Base-by-base conservation (phyloP, 2,329 filamentous ascomycete species). In the Mycocentrospora acerina region DNA sequence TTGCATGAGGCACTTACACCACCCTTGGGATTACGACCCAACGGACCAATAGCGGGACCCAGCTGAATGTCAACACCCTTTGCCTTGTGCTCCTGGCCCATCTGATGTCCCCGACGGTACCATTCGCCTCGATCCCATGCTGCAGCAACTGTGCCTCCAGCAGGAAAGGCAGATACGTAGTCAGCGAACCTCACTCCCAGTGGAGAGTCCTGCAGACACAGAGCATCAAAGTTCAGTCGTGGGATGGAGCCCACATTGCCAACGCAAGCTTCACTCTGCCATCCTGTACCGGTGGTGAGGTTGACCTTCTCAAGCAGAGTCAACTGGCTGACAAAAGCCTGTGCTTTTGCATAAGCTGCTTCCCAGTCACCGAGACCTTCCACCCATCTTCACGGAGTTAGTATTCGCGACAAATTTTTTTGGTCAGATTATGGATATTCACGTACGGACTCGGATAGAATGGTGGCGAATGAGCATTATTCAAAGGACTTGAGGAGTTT, bases 221-320 rank as follows among this genome's bases (percentile, higher is more conserved):
- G 72, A 17, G 82, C 76, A 52, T 78, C 81, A 53, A 90, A 78
- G 9, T 83, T 83, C 4, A 90, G 70, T 25, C 85, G 78, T 12
- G 85, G 85, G 28, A 90, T 76, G 6, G 84, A 73, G 27, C 87
- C 87, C 22, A 61, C 66, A 53, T 93, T 85, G 44, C 90, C 90
- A 10, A 95, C 88, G 55, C 62, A 66, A 15, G 58, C 53, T 34
- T 64, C 60, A 29, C 60, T 59, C 27, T 53, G 82, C 66, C 71
- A 91, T 80, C 90, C 90, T 48, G 86, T 80, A 66, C 91, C 91
- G 1, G 90, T 96, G 3, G 91, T 97, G 49, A 98, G 67, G 67
- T 97, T 97, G 68, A 97, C 89, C 72, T 95, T 96, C 67, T 96
- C 90, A 9, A 82, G 62, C 24, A 95, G 75, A 1, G 89, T 95